Evolutionary conservation across 371 early-diverging fungal species (phyloP), one percentile per base, ranked within the genome.

Genomic region (Massospora cicadina): DNA sequence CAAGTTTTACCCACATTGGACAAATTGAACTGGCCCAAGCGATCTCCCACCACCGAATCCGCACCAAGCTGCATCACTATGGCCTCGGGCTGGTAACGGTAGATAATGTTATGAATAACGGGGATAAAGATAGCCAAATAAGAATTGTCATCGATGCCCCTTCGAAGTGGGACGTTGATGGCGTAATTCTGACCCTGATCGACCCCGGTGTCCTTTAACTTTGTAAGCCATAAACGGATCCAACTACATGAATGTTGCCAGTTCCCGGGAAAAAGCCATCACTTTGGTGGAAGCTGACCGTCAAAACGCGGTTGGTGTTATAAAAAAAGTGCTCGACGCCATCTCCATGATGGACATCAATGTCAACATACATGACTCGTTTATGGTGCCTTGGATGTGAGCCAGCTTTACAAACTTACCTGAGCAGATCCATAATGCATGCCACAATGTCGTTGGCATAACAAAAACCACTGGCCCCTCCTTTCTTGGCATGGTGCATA

Each of bases 271-370:
- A 99, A 70, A 88, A 99, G 58, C 95, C 92, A 53, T 99, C 99
- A 75, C 89, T 96, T 76, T 98, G 97, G 75, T 99, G 99, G 75
- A 99, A 98, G 54, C 91, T 90, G 23, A 92, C 87, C 0, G 99
- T 96, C 97, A 98, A 95, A 43, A 99, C 99, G 58, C 99, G 84
- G 71, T 99, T 98, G 7, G 98, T 94, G 24, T 89, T 87, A 72
- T 96, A 98, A 75, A 99, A 99, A 1, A 99, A 98, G 75, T 99
- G 99, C 72, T 95, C 91, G 31, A 99, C 99, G 54, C 99, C 99
- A 72, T 99, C 99, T 13, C 99, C 99, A 74, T 99, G 99, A 75
- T 99, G 99, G 28, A 98, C 90, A 71, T 99, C 99, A 70, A 98
- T 98, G 74, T 99, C 99, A 68, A 99, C 87, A 76, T 99, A 99